These are phyloP conservation scores for Ambrosia artemisiifolia DNA, from an alignment of 129 eudicot species.

Conservation along the genomic window DNA sequence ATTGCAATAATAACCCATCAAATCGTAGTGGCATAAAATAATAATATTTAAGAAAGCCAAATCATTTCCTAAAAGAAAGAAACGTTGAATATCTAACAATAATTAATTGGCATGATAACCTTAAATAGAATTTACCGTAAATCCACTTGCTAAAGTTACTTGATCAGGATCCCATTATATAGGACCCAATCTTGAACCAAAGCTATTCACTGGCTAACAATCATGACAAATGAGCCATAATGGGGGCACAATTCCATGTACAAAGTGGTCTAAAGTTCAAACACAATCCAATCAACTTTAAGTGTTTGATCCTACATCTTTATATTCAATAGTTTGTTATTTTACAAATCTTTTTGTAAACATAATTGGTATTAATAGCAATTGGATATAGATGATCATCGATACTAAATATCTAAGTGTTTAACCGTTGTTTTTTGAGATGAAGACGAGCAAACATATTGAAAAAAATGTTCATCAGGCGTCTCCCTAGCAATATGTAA, in stretches of 20 bases:
- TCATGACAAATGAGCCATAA: conserved; percentile 18
- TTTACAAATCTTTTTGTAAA: background rate
- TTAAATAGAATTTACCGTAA: conserved; percentile 2
- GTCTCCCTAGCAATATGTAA: background rate
- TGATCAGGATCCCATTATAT: conserved; percentile 14
- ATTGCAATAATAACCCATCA: background rate
- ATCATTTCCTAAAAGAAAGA: background rate
- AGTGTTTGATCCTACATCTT: background rate
- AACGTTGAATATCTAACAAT: background rate
- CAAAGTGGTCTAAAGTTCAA: background rate
- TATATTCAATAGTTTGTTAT: background rate
- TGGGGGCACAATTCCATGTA: conserved; percentile 8
- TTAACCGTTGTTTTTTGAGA: background rate
- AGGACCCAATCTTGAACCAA: conserved; percentile 24
- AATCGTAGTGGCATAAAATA: background rate
- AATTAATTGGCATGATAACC: background rate
- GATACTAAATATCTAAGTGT: background rate
- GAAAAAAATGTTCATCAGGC: no score
- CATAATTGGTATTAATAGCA: background rate
- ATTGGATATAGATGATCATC: background rate
- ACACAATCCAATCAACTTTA: background rate
- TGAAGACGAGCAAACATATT: no score
- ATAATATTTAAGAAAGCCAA: background rate
- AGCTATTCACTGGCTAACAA: conserved; percentile 20
- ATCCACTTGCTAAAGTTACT: conserved; percentile 19